Evolutionary conservation across 257 asterid genomes (phyloP).

Genomic region (Fraxinus cuspidata): DNA sequence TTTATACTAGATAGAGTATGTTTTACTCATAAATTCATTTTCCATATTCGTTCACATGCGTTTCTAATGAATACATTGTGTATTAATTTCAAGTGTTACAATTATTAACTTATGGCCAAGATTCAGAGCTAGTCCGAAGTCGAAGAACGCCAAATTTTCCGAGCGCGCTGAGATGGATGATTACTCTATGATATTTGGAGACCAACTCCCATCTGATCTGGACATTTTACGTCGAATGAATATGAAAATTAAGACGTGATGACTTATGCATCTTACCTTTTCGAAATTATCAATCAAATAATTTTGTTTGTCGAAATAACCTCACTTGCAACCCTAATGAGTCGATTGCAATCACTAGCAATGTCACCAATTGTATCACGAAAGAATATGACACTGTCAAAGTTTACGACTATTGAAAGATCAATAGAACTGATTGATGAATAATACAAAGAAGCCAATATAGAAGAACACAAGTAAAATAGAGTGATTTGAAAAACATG

Average conservation of each 20-base stretch:
- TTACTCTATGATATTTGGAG: conserved; percentile 72
- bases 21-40: background rate
- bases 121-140: conserved; percentile 44
- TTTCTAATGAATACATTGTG: background rate
- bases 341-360: background rate
- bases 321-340: background rate
- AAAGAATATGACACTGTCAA: background rate
- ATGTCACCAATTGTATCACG: background rate
- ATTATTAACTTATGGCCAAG: conserved; percentile 45
- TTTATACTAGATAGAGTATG: no score
- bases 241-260: no score
- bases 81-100: conserved; percentile 54
- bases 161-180: conserved; percentile 83
- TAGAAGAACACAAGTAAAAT: background rate
- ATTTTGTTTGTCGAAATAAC: no score
- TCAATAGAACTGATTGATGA: background rate
- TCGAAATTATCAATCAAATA: no score
- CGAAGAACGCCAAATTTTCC: conserved; percentile 79
- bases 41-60: background rate
- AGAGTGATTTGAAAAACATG: background rate
- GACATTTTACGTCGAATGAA: no score
- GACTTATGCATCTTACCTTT: no score
- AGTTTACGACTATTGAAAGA: background rate
- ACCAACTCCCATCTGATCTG: conserved; percentile 65
- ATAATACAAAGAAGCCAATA: background rate